Conservation (phyloP, 768 basidiomycete genomes). For the Tremella fuciformis region DNA sequence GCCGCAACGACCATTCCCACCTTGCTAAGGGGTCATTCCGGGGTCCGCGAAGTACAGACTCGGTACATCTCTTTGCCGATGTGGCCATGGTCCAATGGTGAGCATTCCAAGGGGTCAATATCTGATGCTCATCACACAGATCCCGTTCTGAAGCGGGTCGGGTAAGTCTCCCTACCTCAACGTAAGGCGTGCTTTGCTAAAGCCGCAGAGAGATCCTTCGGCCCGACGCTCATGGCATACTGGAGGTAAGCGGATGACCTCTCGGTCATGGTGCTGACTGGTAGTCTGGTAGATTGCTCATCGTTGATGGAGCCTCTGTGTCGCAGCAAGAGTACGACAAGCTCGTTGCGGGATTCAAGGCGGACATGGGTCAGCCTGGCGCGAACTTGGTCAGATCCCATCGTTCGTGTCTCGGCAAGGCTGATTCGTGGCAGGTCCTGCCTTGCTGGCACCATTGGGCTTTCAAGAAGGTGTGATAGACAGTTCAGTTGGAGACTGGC, state of each 20-base stretch:
- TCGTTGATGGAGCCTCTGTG: conserved; percentile 14
- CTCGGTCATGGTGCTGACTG: neutral
- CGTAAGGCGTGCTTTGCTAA: too few species aligned
- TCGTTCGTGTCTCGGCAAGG: neutral
- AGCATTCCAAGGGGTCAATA: too few species aligned
- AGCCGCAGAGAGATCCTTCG: too few species aligned
- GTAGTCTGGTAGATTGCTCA: conserved; percentile 14
- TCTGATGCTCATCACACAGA: too few species aligned
- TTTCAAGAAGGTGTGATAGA: neutral
- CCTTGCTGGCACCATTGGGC: conserved; percentile 3
- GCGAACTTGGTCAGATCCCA: conserved; percentile 12
- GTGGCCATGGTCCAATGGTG: conserved; percentile 24
- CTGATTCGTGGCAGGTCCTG: neutral
- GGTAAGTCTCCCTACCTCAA: too few species aligned
- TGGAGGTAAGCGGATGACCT: too few species aligned
- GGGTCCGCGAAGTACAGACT: conserved; percentile 7
- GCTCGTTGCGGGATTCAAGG: conserved; percentile 11
- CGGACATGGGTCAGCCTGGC: conserved; percentile 17
- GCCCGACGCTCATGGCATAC: too few species aligned
- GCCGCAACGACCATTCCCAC: conserved; percentile 6
- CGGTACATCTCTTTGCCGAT: conserved; percentile 13
- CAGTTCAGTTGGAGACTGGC: too few species aligned
- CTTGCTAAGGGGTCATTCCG: conserved; percentile 5
- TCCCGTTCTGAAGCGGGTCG: too few species aligned
- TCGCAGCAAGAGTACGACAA: conserved; percentile 10